Evolutionary conservation across 176 grass and related monocot genomes (phyloP), one percentile per base, ranked within the genome.

Genomic region (Oryza glumipatula): DNA sequence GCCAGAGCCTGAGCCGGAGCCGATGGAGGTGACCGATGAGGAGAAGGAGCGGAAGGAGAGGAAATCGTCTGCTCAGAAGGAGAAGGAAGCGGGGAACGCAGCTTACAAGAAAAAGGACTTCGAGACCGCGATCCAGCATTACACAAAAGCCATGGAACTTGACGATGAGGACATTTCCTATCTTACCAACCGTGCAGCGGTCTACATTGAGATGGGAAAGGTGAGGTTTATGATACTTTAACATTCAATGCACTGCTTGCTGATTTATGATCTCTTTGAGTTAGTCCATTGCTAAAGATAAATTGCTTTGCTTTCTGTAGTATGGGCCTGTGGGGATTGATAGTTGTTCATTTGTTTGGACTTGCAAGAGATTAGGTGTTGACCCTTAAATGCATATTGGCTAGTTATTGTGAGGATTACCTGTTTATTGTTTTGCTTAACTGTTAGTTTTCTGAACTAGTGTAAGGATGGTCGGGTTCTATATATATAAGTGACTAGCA

Each of bases 81-180:
- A 89, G 82, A 99, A 99, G 79, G 97, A 94, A 68, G 74, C 77
- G 9, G 97, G 97, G 2, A 99, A 99, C 91, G 84, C 92, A 11
- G 94, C 97, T 24, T 99, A 99, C 83, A 99, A 99, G 88, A 99
- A 99, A 76, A 99, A 99, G 82, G 94, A 99, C 83, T 99, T 99
- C 1, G 94, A 96, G 75, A 91, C 81, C 6, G 97, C 97, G 1
- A 96, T 96, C 84, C 86, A 90, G 60, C 97, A 94, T 76, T 99
- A 99, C 61, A 88, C 92, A 4, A 92, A 90, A 23, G 97, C 97
- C 10, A 23, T 96, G 51, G 97, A 99, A 33, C 84, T 96, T 38
- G 94, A 96, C 14, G 94, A 94, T 17, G 83, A 84, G 52, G 97
- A 99, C 73, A 99, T 99, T 7, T 99, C 97, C 13, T 99, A 89